These are phyloP conservation scores for peach (Prunus persica) DNA, from an alignment of 306 rosid species.

Conservation along the genomic window Prunus_persica_NCBIv2 NC_034010.1:3482501-3483000, in stretches of 20 bases:
- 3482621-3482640: slow-evolving; percentile 74
- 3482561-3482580: slow-evolving; percentile 86
- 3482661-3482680: slow-evolving; percentile 14
- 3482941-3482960: neutral
- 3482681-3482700: slow-evolving; percentile 1
- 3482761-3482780: neutral
- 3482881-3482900: neutral
- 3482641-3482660: slow-evolving; percentile 13
- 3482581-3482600: slow-evolving; percentile 93
- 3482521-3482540: neutral
- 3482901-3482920: neutral
- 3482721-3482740: slow-evolving; percentile 33
- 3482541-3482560: slow-evolving; percentile 27
- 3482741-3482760: slow-evolving; percentile 1
- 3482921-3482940: neutral
- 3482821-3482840: neutral
- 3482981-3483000: neutral
- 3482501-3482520: slow-evolving; percentile 6
- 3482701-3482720: slow-evolving; percentile 24
- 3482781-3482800: neutral
- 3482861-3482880: neutral
- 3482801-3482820: neutral
- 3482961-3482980: neutral
- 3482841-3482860: neutral
- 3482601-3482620: slow-evolving; percentile 75